Conservation (phyloP, 2,329 filamentous ascomycete genomes). For the Pestalotiopsis sp. region DNA sequence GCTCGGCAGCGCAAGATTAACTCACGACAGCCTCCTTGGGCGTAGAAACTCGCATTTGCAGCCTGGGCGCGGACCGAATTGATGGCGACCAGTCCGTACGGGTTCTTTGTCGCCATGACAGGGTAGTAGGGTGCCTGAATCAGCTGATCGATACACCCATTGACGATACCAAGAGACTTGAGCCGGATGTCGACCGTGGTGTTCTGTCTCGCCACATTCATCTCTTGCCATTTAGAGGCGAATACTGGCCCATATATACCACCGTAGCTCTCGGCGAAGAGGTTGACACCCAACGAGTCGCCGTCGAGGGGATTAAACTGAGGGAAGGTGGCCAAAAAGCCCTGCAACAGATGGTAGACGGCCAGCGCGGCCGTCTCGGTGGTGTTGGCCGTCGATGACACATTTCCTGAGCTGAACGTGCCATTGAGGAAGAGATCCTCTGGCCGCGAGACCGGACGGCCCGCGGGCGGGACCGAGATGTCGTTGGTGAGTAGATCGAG, state of each 20-base stretch:
- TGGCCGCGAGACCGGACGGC: conserved; percentile 27
- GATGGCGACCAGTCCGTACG: conserved; percentile 65
- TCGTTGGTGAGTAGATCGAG: conserved; percentile 47
- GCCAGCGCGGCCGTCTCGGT: conserved; percentile 59
- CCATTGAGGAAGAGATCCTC: conserved; percentile 27
- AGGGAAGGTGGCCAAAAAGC: conserved; percentile 61
- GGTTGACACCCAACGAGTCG: conserved; percentile 56
- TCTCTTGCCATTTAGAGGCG: conserved; percentile 58
- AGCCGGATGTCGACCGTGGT: conserved; percentile 58
- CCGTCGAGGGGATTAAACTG: conserved; percentile 54
- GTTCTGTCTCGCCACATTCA: conserved; percentile 57
- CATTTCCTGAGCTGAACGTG: conserved; percentile 60
- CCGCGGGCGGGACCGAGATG: conserved; percentile 37
- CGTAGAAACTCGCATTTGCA: conserved; percentile 47
- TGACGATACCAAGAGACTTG: conserved; percentile 68
- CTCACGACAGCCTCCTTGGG: conserved; percentile 34
- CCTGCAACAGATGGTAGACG: conserved; percentile 68
- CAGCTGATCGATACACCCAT: conserved; percentile 69
- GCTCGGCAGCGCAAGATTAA: conserved; percentile 34
- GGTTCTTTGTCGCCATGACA: conserved; percentile 63
- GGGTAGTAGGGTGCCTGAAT: conserved; percentile 62
- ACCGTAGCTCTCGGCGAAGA: conserved; percentile 72
- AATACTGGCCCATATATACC: conserved; percentile 72
- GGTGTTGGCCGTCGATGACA: conserved; percentile 54
- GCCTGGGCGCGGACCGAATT: conserved; percentile 49